These are phyloP conservation scores for Sugiyamaella paludigena DNA, from an alignment of 1,139 yeast species.

Conservation along the genomic window DNA sequence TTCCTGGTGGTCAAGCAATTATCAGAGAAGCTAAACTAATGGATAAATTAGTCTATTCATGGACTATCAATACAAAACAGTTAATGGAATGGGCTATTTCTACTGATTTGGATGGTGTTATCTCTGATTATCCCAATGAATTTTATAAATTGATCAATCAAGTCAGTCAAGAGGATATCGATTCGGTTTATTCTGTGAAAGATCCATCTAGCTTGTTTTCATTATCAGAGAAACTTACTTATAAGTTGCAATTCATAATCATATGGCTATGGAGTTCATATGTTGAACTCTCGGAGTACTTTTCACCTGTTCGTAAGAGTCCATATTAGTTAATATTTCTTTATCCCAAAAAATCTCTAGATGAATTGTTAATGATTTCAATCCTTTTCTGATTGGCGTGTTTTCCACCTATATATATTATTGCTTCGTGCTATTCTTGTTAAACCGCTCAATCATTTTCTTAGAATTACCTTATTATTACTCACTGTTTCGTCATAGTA, in stretches of 20 bases:
- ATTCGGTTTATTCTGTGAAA: conserved; percentile 19
- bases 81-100: conserved; percentile 46
- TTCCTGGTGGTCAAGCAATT: conserved; percentile 41
- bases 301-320: conserved; percentile 9
- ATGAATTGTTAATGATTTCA: background rate
- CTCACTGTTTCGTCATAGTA: too few species aligned
- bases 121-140: conserved; percentile 57
- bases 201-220: conserved; percentile 12
- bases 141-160: conserved; percentile 20
- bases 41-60: conserved; percentile 59
- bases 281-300: conserved; percentile 1
- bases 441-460: too few species aligned
- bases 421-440: too few species aligned
- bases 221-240: background rate
- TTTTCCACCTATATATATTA: too few species aligned
- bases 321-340: conserved; percentile 6
- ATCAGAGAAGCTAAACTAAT: conserved; percentile 42
- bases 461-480: too few species aligned
- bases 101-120: conserved; percentile 57
- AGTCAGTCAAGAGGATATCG: conserved; percentile 22
- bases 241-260: conserved; percentile 3
- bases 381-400: too few species aligned
- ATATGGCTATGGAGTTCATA: conserved; percentile 10
- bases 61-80: conserved; percentile 69
- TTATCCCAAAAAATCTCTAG: background rate